Evolutionary conservation across 2,329 filamentous ascomycete species (phyloP), one percentile per base, ranked within the genome.

Genomic region (Ophioceras dolichostomum): DNA sequence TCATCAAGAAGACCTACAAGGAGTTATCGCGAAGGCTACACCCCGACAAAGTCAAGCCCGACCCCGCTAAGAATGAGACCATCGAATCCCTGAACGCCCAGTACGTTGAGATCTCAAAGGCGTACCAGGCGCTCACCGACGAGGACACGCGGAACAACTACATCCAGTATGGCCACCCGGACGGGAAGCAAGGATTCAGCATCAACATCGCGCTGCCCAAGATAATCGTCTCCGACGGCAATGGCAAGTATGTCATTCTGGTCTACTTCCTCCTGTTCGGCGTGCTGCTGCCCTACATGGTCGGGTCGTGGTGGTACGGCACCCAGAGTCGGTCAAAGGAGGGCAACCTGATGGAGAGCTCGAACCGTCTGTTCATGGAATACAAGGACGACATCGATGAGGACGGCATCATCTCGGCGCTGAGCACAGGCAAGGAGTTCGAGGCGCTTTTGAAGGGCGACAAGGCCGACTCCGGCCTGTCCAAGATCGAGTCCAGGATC

Each of bases 241-340:
- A 91, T 57, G 89, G 88, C 47, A 96, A 95, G 66, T 96, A 93
- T 54, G 83, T 98, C 38, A 68, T 98, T 42, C 67, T 95, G 40
- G 72, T 95, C 45, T 98, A 98, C 58, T 88, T 86, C 27, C 61
- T 81, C 24, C 71, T 96, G 28, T 77, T 98, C 36, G 91, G 89
- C 39, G 84, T 96, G 43, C 65, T 95, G 42, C 68, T 98, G 37
- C 91, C 91, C 3, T 98, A 93, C 57, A 68, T 91, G 34, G 89
- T 98, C 39, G 91, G 91, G 34, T 87, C 83, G 41, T 98, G 91
- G 91, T 98, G 91, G 91, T 98, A 98, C 56, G 91, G 93, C 42
- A 93, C 86, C 24, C 89, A 94, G 59, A 76, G 80, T 50, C 76
- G 84, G 60, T 96, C 91, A 27, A 93, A 89, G 63, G 93, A 98